Conservation (phyloP, 129 eudicot species). For the Helianthus tuberosus region DNA sequence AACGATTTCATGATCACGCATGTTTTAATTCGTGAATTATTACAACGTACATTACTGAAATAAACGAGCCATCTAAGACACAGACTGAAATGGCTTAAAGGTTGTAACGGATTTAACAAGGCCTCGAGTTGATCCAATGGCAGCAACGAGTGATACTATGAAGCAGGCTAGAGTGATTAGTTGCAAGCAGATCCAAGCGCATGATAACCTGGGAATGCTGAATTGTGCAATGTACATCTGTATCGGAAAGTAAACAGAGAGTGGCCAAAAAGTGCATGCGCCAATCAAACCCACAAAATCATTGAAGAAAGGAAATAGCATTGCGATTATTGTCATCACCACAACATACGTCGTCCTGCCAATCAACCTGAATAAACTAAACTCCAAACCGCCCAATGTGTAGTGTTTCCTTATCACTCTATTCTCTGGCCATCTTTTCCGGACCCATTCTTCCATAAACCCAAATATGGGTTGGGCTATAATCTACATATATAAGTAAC, state of each 20-base stretch:
- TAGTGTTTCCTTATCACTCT: constrained; percentile 38
- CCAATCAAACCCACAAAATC: constrained; percentile 74
- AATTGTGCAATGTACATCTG: constrained; percentile 65
- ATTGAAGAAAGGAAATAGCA: constrained; percentile 77
- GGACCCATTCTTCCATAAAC: constrained; percentile 49
- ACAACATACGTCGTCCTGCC: constrained; percentile 70
- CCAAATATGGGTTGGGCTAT: constrained; percentile 58
- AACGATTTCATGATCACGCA: no score
- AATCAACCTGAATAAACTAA: constrained; percentile 50
- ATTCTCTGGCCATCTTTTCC: constrained; percentile 55
- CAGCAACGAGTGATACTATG: constrained; percentile 41
- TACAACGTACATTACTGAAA: no score
- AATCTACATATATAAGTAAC: constrained; percentile 40
- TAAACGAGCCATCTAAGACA: not conserved
- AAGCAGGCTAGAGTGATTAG: constrained; percentile 46
- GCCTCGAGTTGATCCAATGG: constrained; percentile 2
- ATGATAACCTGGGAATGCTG: constrained; percentile 46
- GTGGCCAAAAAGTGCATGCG: constrained; percentile 73
- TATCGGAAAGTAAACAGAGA: constrained; percentile 73
- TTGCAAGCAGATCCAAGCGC: constrained; percentile 57
- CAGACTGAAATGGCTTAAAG: not conserved
- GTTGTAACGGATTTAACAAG: not conserved
- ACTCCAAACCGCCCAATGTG: constrained; percentile 23
- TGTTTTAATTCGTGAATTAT: no score
- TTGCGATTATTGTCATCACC: constrained; percentile 49